Base-by-base conservation (phyloP, 768 basidiomycete species). In the Tephrocybe sp. region DNA sequence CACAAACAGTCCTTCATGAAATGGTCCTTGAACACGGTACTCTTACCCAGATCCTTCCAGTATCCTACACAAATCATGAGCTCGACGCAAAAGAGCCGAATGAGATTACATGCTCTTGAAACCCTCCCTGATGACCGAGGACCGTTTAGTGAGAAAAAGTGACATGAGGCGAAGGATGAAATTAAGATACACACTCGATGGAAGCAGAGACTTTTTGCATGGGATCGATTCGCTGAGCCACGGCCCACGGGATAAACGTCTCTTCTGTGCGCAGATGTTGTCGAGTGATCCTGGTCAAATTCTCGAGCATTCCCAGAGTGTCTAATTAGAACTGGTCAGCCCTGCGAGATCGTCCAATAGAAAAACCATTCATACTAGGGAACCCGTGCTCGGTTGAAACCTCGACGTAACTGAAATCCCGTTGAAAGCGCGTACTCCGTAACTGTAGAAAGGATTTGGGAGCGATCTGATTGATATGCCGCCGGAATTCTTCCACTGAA, bases 151-250 rank as follows among this genome's bases (percentile, higher is more conserved):
- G n/a, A n/a, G n/a, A n/a, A n/a, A n/a, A n/a, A n/a, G n/a, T n/a
- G n/a, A n/a, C n/a, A 37, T 37, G 18, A 16, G 9, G 19, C 2
- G 34, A 22, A 32, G 11, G 6, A 40, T 24, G 27, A 22, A 22
- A 30, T 13, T 15, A 7, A 9, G 22, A 16, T 2, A 21, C 19
- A 15, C 12, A n/a, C 8, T 37, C 2, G 2, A 8, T 9, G 36
- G 28, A n/a, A n/a, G n/a, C n/a, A n/a, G n/a, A n/a, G n/a, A 46
- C 34, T 19, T 46, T 46, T 35, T 46, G 44, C 9, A 39, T 39
- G 6, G 47, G 38, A 39, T 40, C 47, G 21, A 47, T 40, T 3
- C 38, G 47, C 22, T 47, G 47, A 9, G 47, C 47, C 27, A 47
- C 47, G 9, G 37, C 28, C 47, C 47, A 47, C 15, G 47, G 47